These are phyloP conservation scores for Colletotrichum orbiculare DNA, from an alignment of 2,329 filamentous ascomycete species.

Conservation along the genomic window DNA sequence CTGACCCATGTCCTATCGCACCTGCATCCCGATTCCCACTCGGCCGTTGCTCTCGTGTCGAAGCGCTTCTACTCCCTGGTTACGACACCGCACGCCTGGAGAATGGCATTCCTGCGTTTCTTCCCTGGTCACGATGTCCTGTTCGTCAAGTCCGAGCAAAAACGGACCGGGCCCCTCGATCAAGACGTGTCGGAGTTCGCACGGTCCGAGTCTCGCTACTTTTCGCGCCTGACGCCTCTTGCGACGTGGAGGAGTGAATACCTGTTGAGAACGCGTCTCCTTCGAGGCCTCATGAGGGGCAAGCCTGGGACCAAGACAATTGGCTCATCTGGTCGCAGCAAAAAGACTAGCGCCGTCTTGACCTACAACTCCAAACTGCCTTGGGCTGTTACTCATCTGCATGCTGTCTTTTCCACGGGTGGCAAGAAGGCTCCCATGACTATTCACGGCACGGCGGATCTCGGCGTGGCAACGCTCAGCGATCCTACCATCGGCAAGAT, in stretches of 20 bases:
- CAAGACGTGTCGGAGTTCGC: conserved; percentile 64
- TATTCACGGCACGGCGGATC: conserved; percentile 84
- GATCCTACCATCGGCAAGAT: conserved; percentile 82
- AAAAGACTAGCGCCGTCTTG: conserved; percentile 78
- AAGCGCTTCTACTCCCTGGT: conserved; percentile 88
- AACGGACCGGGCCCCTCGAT: conserved; percentile 52
- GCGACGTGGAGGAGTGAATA: conserved; percentile 99
- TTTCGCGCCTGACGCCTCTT: conserved; percentile 82
- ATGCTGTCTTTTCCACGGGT: conserved; percentile 74
- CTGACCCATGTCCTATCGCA: conserved; percentile 92
- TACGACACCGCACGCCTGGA: conserved; percentile 93
- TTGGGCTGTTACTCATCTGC: conserved; percentile 81
- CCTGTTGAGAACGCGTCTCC: conserved; percentile 83
- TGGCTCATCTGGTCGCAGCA: conserved; percentile 62
- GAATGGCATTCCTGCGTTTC: conserved; percentile 89
- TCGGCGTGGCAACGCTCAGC: conserved; percentile 82
- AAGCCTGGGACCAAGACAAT: conserved; percentile 73
- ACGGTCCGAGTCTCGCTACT: conserved; percentile 80
- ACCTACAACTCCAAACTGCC: conserved; percentile 89
- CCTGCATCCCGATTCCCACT: conserved; percentile 85
- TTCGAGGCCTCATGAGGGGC: conserved; percentile 84
- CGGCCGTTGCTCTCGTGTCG: conserved; percentile 85
- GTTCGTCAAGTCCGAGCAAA: conserved; percentile 47
- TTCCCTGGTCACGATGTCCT: conserved; percentile 81
- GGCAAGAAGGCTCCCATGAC: conserved; percentile 81